These are phyloP conservation scores for Codiaeum variegatum DNA, from an alignment of 441 rosid species.

Conservation along the genomic window DNA sequence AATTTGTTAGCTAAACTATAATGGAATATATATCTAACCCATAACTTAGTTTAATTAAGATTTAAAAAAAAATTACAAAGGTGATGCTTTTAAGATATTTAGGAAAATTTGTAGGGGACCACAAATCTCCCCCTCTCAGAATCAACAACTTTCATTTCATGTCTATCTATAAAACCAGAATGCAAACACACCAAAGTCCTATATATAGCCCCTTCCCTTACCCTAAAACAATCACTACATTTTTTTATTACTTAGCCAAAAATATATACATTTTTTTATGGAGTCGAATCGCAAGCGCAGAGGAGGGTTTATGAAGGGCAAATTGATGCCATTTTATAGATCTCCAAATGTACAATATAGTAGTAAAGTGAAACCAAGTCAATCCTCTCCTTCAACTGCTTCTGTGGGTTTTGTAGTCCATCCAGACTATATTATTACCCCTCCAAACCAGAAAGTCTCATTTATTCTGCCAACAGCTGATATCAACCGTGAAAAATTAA, in stretches of 20 bases:
- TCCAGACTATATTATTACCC: constrained; percentile 31
- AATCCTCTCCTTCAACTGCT: constrained; percentile 19
- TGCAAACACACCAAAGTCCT: background rate
- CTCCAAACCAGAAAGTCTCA: constrained; percentile 34
- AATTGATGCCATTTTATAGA: constrained; percentile 41
- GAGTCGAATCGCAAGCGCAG: constrained; percentile 42
- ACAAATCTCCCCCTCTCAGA: background rate
- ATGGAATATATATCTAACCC: background rate
- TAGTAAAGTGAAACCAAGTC: constrained; percentile 32
- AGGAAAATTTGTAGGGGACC: constrained; percentile 34
- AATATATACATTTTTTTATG: constrained; percentile 23
- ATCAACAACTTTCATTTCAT: constrained; percentile 18
- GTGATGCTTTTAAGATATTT: constrained; percentile 22
- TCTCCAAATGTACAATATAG: constrained; percentile 28
- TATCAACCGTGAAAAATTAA: constrained; percentile 17
- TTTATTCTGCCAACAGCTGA: constrained; percentile 25
- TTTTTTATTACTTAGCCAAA: background rate
- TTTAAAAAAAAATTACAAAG: background rate
- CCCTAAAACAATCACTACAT: constrained; percentile 12
- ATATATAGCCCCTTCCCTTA: constrained; percentile 24
- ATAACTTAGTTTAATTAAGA: background rate
- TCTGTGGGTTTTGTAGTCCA: constrained; percentile 29
- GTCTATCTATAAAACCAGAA: constrained; percentile 18
- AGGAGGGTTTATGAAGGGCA: constrained; percentile 62
- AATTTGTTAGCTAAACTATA: background rate